phyloP scores from a whole-genome alignment of 371 early-diverging fungal genomes.

The Mucor plumbeus region DNA sequence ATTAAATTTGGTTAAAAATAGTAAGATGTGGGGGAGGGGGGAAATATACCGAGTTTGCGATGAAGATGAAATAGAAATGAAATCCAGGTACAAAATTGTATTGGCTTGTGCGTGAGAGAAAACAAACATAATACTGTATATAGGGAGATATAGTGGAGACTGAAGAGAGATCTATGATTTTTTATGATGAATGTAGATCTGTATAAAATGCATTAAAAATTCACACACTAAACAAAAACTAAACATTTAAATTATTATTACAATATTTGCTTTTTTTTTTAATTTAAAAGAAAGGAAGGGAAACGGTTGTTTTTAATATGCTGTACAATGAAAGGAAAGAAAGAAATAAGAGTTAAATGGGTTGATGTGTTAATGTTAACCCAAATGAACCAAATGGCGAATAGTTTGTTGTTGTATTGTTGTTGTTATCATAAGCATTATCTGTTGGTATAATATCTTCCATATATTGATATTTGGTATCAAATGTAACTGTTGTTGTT shows the following conservation, averaged over 20 bases:
- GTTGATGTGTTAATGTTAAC: conserved; percentile 19
- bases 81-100: neutral
- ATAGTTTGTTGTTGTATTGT: conserved; percentile 7
- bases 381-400: conserved; percentile 25
- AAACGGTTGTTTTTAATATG: neutral
- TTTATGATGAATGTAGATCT: neutral
- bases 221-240: neutral
- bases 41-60: no score
- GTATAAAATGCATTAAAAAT: neutral
- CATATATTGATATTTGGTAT: conserved; percentile 16
- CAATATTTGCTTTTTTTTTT: conserved; percentile 1
- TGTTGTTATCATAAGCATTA: neutral
- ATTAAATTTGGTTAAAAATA: neutral
- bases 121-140: neutral
- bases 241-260: neutral
- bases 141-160: neutral
- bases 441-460: conserved; percentile 14
- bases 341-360: conserved; percentile 17
- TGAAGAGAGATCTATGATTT: neutral
- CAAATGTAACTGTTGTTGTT: conserved; percentile 16
- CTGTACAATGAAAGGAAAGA: neutral
- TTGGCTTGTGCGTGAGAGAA: conserved; percentile 6
- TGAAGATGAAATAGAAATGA: no score
- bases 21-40: neutral
- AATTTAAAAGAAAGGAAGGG: conserved; percentile 2